Evolutionary conservation across 73 alveolate species (phyloP).

Genomic region (Durusdinium trenchii): DNA sequence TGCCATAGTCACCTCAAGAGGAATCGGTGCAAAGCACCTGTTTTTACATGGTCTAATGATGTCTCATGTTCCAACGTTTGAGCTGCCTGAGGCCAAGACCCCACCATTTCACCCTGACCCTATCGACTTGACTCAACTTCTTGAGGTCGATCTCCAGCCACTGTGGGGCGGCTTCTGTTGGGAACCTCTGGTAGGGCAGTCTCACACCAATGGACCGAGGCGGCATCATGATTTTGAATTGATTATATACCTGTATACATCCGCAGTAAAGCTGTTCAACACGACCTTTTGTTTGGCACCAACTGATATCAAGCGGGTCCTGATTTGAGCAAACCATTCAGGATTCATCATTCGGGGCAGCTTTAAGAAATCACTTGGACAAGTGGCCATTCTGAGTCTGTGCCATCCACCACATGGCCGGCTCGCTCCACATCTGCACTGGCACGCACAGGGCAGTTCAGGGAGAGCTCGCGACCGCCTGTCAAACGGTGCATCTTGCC

Average conservation of each 20-base stretch:
- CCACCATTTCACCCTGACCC: conserved; percentile 94
- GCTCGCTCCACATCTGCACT: conserved; percentile 72
- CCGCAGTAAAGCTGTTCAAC: background rate
- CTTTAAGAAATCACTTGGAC: no score
- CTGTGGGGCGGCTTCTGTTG: conserved; percentile 48
- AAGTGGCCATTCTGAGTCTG: conserved; percentile 83
- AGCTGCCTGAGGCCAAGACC: conserved; percentile 31
- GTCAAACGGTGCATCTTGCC: background rate
- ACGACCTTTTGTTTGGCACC: background rate
- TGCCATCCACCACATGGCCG: conserved; percentile 65
- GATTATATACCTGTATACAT: background rate
- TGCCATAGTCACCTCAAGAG: conserved; percentile 63
- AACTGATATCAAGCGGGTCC: no score
- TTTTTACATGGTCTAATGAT: background rate
- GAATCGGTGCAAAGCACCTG: background rate
- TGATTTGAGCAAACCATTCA: no score
- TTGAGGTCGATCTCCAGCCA: conserved; percentile 85
- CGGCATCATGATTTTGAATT: no score
- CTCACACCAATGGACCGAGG: no score
- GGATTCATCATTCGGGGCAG: no score
- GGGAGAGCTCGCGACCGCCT: conserved; percentile 62
- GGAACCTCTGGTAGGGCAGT: conserved; percentile 17
- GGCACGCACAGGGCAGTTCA: conserved; percentile 44
- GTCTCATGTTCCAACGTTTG: background rate
- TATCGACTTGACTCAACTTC: conserved; percentile 17